Base-by-base conservation (phyloP, 1,284 basidiomycete genomes). In the Tilletia setariae region DNA sequence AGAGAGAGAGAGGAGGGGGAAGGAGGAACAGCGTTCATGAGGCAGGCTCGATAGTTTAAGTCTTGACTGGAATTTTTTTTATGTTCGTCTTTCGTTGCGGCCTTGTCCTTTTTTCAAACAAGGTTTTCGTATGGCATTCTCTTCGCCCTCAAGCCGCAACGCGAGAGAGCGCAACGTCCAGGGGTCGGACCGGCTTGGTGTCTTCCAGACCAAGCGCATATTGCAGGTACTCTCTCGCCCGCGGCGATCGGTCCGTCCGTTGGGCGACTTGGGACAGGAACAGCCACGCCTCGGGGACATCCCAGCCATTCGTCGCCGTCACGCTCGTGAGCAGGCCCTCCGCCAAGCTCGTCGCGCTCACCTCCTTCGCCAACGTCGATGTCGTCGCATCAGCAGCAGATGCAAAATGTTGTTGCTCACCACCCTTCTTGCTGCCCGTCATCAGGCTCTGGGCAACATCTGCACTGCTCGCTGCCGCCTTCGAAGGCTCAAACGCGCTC, bases 211-310 rank as follows among this genome's bases (percentile, higher is more conserved):
- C 67, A 42, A 81, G 70, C 11, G 79, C 80, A 66, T 77, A 77
- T 65, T 76, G 71, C 7, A 82, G 74, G 40, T 74, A 75, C 56
- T 77, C 74, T 13, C 75, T 67, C 59, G 74, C 74, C 65, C 73
- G 53, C 63, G 71, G 69, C 15, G 66, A 49, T 1, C 77, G 64
- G 0, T 69, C 62, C 23, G 75, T 73, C 19, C 70, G 65, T 66
- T 73, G 67, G 21, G 74, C 69, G 21, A 79, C 74, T 56, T 78
- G 71, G 2, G 71, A 76, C 47, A 82, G 63, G 65, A 74, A 76
- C 42, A 78, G 69, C 80, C 80, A 82, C 1, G 80, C 80, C 62
- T 81, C 80, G 56, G 77, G 74, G 62, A 68, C 56, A 59, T 76
- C 75, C 76, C 76, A 77, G 1, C 78, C 80, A 15, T 65, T 65